Base-by-base conservation (phyloP, 176 grass and related monocot species). In the Aegilops umbellulata region DNA sequence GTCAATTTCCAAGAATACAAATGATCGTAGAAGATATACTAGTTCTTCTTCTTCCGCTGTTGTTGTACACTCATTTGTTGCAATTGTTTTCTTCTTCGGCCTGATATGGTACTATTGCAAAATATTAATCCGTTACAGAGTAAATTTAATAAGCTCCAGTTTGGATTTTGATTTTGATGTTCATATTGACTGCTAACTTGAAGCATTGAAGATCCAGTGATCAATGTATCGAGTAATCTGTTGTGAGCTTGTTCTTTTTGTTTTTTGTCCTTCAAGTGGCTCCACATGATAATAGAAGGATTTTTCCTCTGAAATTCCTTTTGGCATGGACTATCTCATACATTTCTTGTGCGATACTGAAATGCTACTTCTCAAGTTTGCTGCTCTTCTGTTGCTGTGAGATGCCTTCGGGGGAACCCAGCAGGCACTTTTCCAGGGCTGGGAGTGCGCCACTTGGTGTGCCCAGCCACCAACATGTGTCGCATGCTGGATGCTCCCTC, bases 1-100 rank as follows among this genome's bases (percentile, higher is more conserved):
- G 79, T 94, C 73, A 96, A 98, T 87, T 98, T 96, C 77, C 97
- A 98, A 83, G 97, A 98, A 85, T 98, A 91, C 84, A 92, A 84
- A 65, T 94, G 80, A 90, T 51, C 41, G 22, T 73, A 86, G 76
- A 79, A 39, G 72, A 91, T 65, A 44, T 30, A 62, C 25, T 84
- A 58, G 11, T 84, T 71, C 15, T 47, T 58, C 49, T 19, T 53
- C 53, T 58, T 22, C 19, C 6, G 68, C 60, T 41, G 60, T 55
- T 74, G 72, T 81, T 53, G 62, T 67, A 69, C 75, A 77, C 69
- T 75, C 27, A 76, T 85, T 38, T 85, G 35, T 86, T 62, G 34
- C 24, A 80, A 30, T 65, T 8, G 26, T 30, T 44, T 80, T 14
- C 38, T 31, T 80, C 61, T 65, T 42, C 1, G 39, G 38, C 78